Evolutionary conservation across 1,139 yeast species (phyloP), one percentile per base, ranked within the genome.

Genomic region (Pneumocystis jirovecii): DNA sequence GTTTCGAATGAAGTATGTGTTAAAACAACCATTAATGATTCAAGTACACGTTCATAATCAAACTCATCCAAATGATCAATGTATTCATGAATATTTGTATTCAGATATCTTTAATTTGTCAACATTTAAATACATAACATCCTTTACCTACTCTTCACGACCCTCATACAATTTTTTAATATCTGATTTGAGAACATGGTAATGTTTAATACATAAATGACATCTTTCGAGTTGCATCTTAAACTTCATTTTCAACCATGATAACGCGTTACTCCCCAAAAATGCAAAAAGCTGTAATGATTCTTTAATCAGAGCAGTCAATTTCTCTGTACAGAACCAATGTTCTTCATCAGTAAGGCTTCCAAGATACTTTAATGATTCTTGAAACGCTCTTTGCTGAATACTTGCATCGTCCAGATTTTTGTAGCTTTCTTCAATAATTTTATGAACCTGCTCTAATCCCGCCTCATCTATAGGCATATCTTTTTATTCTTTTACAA

Each of bases 41-140:
- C 61, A 3, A 64, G 60, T 8, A 72, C 62, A 15, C 74, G 70
- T 2, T 59, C 65, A 19, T 63, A 64, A 63, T 70, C 73, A 72
- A 72, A 70, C 7, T 50, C 64, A 25, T 66, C 65, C 21, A 72
- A 65, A 6, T 65, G 44, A 10, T 63, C 50, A 64, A 72, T 65
- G 45, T 69, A 70, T 40, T 68, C 70, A 37, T 68, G 69, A 1
- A 70, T 68, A 19, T 67, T 68, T 7, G 66, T 69, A 8, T 64
- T 65, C 8, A 44, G 19, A 44, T 44, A 7, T 1, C 56, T 44
- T 44, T 6, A 10, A 44, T 44, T 69, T 71, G 60, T 68, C 68
- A 10, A 60, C 60, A 45, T 15, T 50, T 2, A 19, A 44, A 50
- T 15, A 29, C 35, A 45, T 8, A 42, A 31, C 21, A 61, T 12